Evolutionary conservation across 495 filamentous ascomycete genomes (phyloP), one percentile per base, ranked within the genome.

Genomic region (Penicillium salamii): DNA sequence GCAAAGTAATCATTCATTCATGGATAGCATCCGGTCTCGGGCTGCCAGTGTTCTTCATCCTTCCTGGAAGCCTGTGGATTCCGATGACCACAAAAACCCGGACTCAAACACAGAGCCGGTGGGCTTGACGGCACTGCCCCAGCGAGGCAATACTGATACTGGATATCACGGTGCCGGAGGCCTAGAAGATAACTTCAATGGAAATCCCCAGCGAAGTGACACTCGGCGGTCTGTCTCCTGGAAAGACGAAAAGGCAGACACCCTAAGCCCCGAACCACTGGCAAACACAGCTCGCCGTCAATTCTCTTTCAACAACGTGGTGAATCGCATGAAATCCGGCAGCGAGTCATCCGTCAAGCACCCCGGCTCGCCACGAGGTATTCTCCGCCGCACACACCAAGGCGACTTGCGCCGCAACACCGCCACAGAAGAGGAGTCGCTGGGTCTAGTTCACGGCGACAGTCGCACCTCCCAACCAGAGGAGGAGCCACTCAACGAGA

Each of bases 301-400:
- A 63, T 97, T 97, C 71, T 91, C 86, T 21, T 97, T 97, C 76
- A 85, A 91, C 58, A 86, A 84, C 52, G 81, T 93, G 40, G 89
- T 96, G 66, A 71, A 75, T 50, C 59, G 75, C 61, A 59, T 70
- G 57, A 68, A 66, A 55, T 35, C 60, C 13, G 55, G 61, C 50
- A 57, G 66, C 50, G 60, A 69, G 64, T 52, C 66, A 29, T 57
- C 52, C n/a, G 45, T 49, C 47, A 49, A 58, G 62, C 49, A 68
- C 41, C 56, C 38, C n/a, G 58, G 55, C 45, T 57, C 68, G 11
- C 50, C 55, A 3, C 66, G 59, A 20, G 57, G 65, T 24, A 56
- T 78, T 63, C 15, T 80, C 61, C 53, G 80, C 66, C 51, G 78
- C 66, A 61, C 71, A 44, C 75, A 77, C 31, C 65, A 60, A 45